These are phyloP conservation scores for Trichoderma brevicompactum DNA, from an alignment of 2,329 filamentous ascomycete genomes.

Conservation along the genomic window DNA sequence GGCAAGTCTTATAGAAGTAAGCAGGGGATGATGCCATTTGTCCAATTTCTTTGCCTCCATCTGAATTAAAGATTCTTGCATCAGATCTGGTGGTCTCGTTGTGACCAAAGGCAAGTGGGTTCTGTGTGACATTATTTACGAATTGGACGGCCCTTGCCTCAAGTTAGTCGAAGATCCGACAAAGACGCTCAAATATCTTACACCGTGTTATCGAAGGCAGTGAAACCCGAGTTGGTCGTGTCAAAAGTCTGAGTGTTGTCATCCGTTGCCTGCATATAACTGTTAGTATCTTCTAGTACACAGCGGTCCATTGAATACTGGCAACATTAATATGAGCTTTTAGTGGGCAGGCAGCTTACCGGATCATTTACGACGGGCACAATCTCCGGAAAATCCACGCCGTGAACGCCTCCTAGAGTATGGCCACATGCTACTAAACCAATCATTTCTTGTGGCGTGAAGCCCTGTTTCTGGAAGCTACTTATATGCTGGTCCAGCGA, in stretches of 20 bases:
- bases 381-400: conserved; percentile 36
- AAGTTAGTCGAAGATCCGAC: background rate
- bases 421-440: conserved; percentile 37
- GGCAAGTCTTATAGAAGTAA: conserved; percentile 29
- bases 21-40: conserved; percentile 24
- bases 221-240: conserved; percentile 22
- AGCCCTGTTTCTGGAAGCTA: conserved; percentile 32
- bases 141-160: conserved; percentile 32
- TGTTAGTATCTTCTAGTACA: background rate
- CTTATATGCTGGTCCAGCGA: conserved; percentile 24
- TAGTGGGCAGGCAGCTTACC: background rate
- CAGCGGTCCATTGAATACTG: background rate
- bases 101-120: conserved; percentile 33
- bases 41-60: conserved; percentile 29
- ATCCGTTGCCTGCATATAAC: conserved; percentile 14
- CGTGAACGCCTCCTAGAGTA: conserved; percentile 37
- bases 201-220: conserved; percentile 34
- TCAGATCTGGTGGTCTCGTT: conserved; percentile 34
- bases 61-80: conserved; percentile 33
- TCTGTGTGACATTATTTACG: conserved; percentile 32
- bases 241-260: conserved; percentile 31
- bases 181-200: background rate
- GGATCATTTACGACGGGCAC: conserved; percentile 28
- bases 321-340: background rate
- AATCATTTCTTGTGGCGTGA: conserved; percentile 36